phyloP scores from a whole-genome alignment of 106 monocot species.

The Apostasia shenzhenica region DNA sequence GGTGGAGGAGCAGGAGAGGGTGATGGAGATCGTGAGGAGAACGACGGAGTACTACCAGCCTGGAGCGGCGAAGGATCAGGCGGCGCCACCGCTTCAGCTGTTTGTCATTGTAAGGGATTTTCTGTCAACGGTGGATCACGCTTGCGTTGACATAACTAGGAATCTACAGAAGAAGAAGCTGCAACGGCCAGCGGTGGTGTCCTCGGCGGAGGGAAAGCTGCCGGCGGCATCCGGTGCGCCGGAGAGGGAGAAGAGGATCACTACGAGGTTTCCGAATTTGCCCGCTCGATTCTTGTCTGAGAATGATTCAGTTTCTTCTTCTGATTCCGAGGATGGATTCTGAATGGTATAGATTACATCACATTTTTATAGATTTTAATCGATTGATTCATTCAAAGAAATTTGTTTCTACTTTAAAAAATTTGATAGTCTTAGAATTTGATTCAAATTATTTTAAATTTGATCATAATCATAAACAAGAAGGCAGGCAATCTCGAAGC shows the following conservation, averaged over 20 bases:
- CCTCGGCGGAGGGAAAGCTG: no score
- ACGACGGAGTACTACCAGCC: conserved; percentile 62
- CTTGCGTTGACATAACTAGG: conserved; percentile 43
- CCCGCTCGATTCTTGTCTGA: conserved; percentile 56
- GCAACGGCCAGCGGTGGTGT: background rate
- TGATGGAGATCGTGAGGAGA: conserved; percentile 47
- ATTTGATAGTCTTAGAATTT: no score
- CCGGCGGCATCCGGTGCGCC: conserved; percentile 1
- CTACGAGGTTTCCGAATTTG: conserved; percentile 48
- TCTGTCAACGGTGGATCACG: conserved; percentile 49
- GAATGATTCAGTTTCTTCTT: conserved; percentile 23
- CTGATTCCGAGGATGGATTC: conserved; percentile 36
- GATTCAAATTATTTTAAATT: no score
- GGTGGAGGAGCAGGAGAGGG: conserved; percentile 27
- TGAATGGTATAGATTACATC: background rate
- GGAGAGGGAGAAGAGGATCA: conserved; percentile 20
- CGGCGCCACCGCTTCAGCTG: conserved; percentile 31
- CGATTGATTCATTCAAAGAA: no score
- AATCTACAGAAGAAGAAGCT: conserved; percentile 45
- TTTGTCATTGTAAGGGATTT: conserved; percentile 56
- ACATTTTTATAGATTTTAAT: no score
- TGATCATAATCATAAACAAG: no score
- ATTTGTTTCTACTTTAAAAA: no score
- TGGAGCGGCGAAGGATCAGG: conserved; percentile 33
- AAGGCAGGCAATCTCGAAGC: no score